These are phyloP conservation scores for Macrophomina phaseolina DNA, from an alignment of 2,329 filamentous ascomycete species.

Conservation along the genomic window DNA sequence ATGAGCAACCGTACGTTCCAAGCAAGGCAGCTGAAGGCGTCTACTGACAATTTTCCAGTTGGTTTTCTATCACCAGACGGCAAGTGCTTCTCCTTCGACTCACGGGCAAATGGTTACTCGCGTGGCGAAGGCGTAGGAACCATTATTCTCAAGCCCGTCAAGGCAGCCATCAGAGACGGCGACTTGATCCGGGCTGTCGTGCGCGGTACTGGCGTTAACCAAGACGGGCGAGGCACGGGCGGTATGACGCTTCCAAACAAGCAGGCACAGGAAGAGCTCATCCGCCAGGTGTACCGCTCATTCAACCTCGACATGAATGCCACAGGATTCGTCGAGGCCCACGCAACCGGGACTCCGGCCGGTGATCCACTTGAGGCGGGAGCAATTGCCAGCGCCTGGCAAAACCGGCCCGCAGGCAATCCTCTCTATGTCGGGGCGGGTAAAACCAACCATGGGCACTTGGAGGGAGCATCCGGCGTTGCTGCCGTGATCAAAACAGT, in stretches of 20 bases:
- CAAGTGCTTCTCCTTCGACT: conserved; percentile 42
- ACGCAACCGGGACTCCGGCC: conserved; percentile 66
- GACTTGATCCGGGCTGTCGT: conserved; percentile 52
- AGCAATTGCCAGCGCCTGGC: conserved; percentile 33
- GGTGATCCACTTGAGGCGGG: conserved; percentile 46
- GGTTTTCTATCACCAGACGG: conserved; percentile 34
- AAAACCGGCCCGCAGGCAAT: background rate
- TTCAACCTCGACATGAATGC: conserved; percentile 39
- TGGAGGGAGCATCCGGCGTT: conserved; percentile 42
- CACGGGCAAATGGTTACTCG: conserved; percentile 55
- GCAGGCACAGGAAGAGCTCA: conserved; percentile 51
- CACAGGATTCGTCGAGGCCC: conserved; percentile 33
- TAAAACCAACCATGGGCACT: conserved; percentile 47
- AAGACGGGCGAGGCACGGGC: conserved; percentile 47
- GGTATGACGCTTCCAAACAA: conserved; percentile 64
- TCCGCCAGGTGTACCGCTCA: conserved; percentile 42
- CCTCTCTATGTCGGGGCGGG: conserved; percentile 29
- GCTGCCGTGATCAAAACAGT: conserved; percentile 43
- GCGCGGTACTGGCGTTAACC: conserved; percentile 43
- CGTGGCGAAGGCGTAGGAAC: conserved; percentile 60
- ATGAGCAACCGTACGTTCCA: background rate
- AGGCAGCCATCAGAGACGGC: conserved; percentile 53
- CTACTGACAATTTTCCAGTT: background rate
- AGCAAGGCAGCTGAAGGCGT: background rate
- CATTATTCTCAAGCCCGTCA: conserved; percentile 59